Base-by-base conservation (phyloP, 306 rosid species). In the Quillaja saponaria region DNA sequence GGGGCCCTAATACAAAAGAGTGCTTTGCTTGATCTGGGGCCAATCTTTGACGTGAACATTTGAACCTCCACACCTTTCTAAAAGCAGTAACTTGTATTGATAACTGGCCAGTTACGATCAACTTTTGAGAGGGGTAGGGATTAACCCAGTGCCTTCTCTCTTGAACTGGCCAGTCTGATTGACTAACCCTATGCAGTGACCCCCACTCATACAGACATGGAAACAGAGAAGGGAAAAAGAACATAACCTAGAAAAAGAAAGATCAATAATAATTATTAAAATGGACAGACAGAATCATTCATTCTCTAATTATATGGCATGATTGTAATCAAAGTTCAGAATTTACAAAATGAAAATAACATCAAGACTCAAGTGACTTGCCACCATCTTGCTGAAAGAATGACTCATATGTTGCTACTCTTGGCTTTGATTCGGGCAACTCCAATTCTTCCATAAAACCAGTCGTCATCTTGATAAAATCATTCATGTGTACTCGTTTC, bases 381-480 rank as follows among this genome's bases (percentile, higher is more conserved):
- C 74, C 75, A 44, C 49, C 78, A 38, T 72, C 85, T 62, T 80
- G 79, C 41, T 55, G 47, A 49, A 68, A 88, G 84, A 82, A 83
- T 16, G 80, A 69, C 76, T 92, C 91, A 38, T 79, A 86, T 33
- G 94, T 73, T 40, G 76, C 69, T 66, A 92, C 90, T 78, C 95
- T 85, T 37, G 91, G 73, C 84, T 88, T 84, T 21, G 94, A 55
- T 52, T 89, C 83, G 46, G 95, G 91, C 71, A 71, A 74, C 69
- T 85, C 77, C 71, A 85, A 49, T 67, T 83, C 85, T 83, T 81
- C 72, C 71, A 69, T 59, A 61, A 92, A 92, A 6, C 61, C 79
- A 37, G 42, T 41, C 1, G 89, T 86, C 95, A 88, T 86, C 83
- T 79, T 72, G 63, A 89, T 47, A 52, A 92, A 92, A 61, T 87